phyloP scores from a whole-genome alignment of 176 grass and related monocot species.

The sorghum (Sorghum bicolor) region DNA sequence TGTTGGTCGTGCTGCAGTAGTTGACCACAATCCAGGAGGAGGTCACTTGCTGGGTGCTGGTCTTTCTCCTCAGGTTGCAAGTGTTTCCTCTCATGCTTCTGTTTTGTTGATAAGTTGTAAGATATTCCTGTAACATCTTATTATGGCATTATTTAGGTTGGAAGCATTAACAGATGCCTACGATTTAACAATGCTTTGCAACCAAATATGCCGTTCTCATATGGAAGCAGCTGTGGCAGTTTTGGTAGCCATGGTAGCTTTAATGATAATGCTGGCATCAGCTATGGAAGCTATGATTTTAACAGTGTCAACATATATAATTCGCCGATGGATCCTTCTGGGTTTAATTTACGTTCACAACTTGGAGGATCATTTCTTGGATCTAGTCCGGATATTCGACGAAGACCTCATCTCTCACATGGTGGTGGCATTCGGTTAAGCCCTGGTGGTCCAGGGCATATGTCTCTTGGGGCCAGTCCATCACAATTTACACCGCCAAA shows the following conservation, averaged over 20 bases:
- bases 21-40: slow-evolving; percentile 95
- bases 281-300: slow-evolving; percentile 85
- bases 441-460: slow-evolving; percentile 67
- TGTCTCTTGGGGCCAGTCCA: slow-evolving; percentile 92
- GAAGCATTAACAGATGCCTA: slow-evolving; percentile 55
- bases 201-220: slow-evolving; percentile 70
- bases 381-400: slow-evolving; percentile 81
- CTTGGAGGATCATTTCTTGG: slow-evolving; percentile 76
- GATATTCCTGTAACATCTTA: slow-evolving; percentile 19
- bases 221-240: slow-evolving; percentile 92
- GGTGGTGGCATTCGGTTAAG: slow-evolving; percentile 67
- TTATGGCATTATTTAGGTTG: slow-evolving; percentile 58
- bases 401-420: slow-evolving; percentile 66
- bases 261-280: slow-evolving; percentile 64
- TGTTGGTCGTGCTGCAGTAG: slow-evolving; percentile 68
- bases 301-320: slow-evolving; percentile 62
- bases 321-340: slow-evolving; percentile 67
- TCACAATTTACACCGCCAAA: slow-evolving; percentile 91
- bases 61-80: slow-evolving; percentile 93
- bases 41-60: slow-evolving; percentile 93
- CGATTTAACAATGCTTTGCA: slow-evolving; percentile 54
- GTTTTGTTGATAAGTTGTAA: slow-evolving; percentile 21
- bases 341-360: slow-evolving; percentile 73
- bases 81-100: slow-evolving; percentile 20
- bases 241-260: slow-evolving; percentile 76